A percentile compares a stretch with the other conserved stretches of the same genome.
phyloP scores from a whole-genome alignment of 805 yeast genomes.

The Hanseniaspora lindneri region DNA sequence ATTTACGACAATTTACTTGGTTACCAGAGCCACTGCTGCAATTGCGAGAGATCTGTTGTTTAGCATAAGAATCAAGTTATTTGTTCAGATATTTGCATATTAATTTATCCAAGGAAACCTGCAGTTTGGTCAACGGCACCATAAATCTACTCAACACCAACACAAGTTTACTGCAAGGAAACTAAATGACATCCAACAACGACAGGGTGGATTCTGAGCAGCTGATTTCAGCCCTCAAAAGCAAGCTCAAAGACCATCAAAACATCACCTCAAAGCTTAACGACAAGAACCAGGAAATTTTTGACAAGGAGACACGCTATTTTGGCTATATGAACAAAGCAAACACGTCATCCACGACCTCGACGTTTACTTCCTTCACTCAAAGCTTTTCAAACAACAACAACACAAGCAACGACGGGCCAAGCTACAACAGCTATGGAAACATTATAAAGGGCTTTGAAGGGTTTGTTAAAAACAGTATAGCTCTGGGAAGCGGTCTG shows the following conservation, averaged over 20 bases:
- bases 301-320: slow-evolving; percentile 15
- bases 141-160: neutral
- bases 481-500: slow-evolving; percentile 10
- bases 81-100: no score
- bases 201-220: neutral
- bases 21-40: no score
- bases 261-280: neutral
- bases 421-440: slow-evolving; percentile 15
- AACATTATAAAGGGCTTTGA: slow-evolving; percentile 16
- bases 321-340: slow-evolving; percentile 11
- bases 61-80: no score
- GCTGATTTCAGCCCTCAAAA: neutral
- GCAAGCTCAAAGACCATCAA: neutral
- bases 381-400: no score
- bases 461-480: slow-evolving; percentile 12
- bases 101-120: no score
- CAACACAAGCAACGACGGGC: no score
- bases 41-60: no score
- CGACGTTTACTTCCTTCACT: no score
- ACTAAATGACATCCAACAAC: neutral
- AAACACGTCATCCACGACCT: neutral
- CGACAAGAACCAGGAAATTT: slow-evolving; percentile 14
- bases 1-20: no score
- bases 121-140: no score
- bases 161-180: neutral